phyloP scores from a whole-genome alignment of 352 stramenopile species.

The Pythium utonaiense region DNA sequence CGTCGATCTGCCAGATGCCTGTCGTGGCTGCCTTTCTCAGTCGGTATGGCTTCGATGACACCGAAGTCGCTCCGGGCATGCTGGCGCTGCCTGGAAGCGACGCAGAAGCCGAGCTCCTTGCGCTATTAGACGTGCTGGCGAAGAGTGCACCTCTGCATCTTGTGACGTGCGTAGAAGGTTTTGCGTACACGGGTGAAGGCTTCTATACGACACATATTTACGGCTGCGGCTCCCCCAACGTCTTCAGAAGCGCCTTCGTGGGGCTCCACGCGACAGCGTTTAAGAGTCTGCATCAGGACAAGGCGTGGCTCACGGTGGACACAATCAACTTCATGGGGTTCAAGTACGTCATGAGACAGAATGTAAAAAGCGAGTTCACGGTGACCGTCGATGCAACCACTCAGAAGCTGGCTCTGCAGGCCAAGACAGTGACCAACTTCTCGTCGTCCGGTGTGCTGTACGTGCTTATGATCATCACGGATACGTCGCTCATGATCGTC shows the following conservation, averaged over 20 bases:
- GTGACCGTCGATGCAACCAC: not conserved
- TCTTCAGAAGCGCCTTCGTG: slow-evolving; percentile 9
- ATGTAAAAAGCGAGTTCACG: slow-evolving; percentile 1
- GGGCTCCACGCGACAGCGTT: slow-evolving; percentile 6
- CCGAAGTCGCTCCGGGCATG: not conserved
- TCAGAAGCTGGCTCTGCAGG: not conserved
- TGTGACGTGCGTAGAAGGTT: slow-evolving; percentile 18
- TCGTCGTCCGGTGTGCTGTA: slow-evolving; percentile 20
- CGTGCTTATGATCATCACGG: slow-evolving; percentile 8
- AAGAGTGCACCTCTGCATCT: not conserved
- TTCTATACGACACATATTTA: slow-evolving; percentile 10
- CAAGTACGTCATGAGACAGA: slow-evolving; percentile 15
- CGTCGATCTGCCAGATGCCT: slow-evolving; percentile 6
- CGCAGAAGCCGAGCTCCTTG: slow-evolving; percentile 16
- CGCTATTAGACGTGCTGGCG: slow-evolving; percentile 12
- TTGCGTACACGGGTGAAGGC: slow-evolving; percentile 6
- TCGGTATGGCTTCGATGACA: slow-evolving; percentile 2
- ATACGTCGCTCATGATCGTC: slow-evolving; percentile 12
- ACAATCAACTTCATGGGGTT: slow-evolving; percentile 13
- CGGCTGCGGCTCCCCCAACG: slow-evolving; percentile 10
- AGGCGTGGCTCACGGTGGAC: slow-evolving; percentile 21
- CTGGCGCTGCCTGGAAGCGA: not conserved
- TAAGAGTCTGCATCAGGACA: slow-evolving; percentile 16
- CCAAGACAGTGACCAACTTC: slow-evolving; percentile 19
- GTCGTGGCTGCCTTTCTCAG: not conserved